Evolutionary conservation across 163 green algal genomes (phyloP), one percentile per base, ranked within the genome.

Genomic region (Trebouxiophyceae sp.): DNA sequence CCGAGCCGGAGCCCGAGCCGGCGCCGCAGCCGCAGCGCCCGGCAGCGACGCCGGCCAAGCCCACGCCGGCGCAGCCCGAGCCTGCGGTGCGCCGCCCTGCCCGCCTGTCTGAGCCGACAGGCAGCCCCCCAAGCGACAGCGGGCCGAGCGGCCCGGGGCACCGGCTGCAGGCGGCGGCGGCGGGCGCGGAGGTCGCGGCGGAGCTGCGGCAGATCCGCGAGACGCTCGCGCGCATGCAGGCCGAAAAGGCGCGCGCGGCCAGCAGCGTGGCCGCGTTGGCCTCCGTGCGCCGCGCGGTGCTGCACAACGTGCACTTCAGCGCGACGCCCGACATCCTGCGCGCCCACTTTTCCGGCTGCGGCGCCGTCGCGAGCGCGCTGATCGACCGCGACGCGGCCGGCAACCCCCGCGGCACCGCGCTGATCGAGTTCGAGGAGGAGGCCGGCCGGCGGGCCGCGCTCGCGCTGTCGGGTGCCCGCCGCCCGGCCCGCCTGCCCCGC

Each of bases 251-350:
- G 39, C 16, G 12, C 39, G 39, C 39, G 39, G 39, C 39, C 12
- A 16, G 8, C 12, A 50, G 12, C 39, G 12, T 16, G 8, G 16
- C 39, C 39, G 12, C 16, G 8, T 16, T 16, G 39, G 39, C 39
- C 12, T 8, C 39, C 16, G 39, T 50, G 39, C 31, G 46, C 16
- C 55, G 31, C 30, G 54, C 63, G 24, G 54, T 63, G 12, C 54
- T 69, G 3, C 63, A 63, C 12, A 69, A 63, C 33, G 63, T 69
- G 26, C 63, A 69, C 63, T 69, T 69, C 19, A 45, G 26, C 23
- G 63, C 54, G 2, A 69, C 54, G 7, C 32, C 54, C 33, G 32
- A 69, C 22, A 63, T 69, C 22, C 4, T 69, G 6, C 26, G 32
- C 28, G 63, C 63, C 2, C 63, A 69, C 29, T 69, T 69, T 31